phyloP scores from a whole-genome alignment of 2,329 filamentous ascomycete species.

The Ceratocystis eucalypticola region DNA sequence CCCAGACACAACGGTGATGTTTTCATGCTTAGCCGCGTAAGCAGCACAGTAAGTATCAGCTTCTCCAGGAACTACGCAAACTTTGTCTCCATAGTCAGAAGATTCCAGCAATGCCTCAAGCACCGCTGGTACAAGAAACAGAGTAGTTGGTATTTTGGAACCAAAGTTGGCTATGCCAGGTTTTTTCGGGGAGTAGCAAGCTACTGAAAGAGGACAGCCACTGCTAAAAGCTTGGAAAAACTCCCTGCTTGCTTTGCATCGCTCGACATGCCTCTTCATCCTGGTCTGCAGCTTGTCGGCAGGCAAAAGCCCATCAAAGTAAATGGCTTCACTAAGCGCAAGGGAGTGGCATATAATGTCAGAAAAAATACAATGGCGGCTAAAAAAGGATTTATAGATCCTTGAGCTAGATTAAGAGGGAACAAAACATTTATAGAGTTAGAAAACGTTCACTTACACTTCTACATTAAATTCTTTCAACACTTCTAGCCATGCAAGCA shows the following conservation, averaged over 20 bases:
- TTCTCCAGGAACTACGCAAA: constrained; percentile 61
- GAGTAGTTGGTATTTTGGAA: constrained; percentile 6
- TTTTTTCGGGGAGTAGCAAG: constrained; percentile 32
- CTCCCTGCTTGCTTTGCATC: constrained; percentile 16
- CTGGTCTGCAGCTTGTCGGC: constrained; percentile 48
- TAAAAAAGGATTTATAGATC: too few species aligned
- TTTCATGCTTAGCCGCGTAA: constrained; percentile 37
- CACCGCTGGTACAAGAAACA: constrained; percentile 63
- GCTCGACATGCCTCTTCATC: constrained; percentile 33
- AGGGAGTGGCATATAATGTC: neutral
- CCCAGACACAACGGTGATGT: constrained; percentile 55
- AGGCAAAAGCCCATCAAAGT: constrained; percentile 78
- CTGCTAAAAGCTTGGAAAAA: constrained; percentile 23
- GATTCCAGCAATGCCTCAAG: constrained; percentile 52
- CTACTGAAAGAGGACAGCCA: constrained; percentile 11
- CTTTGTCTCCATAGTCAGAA: constrained; percentile 30
- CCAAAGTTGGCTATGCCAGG: neutral
- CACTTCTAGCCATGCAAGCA: constrained; percentile 48
- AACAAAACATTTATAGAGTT: neutral
- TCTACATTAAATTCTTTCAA: constrained; percentile 41
- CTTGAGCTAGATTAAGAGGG: constrained; percentile 13
- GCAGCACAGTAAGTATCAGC: constrained; percentile 70
- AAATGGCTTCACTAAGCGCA: constrained; percentile 48
- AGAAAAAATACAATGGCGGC: too few species aligned
- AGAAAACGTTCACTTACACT: constrained; percentile 39